These are phyloP conservation scores for Pholiota conissans DNA, from an alignment of 768 basidiomycete genomes.

Conservation along the genomic window DNA sequence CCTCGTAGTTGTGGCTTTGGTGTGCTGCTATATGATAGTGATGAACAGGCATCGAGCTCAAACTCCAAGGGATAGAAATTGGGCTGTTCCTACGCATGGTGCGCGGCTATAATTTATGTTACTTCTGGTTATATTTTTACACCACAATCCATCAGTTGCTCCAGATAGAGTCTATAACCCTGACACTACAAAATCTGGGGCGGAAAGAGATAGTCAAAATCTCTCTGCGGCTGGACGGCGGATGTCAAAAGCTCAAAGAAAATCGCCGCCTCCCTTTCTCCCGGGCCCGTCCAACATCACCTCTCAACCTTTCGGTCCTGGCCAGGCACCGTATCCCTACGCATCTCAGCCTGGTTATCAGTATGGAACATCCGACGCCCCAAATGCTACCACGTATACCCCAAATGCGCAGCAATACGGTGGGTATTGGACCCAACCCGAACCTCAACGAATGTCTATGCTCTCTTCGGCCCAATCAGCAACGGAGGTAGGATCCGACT, in stretches of 20 bases:
- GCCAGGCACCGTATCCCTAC: neutral
- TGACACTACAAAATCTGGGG: neutral
- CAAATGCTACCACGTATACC: neutral
- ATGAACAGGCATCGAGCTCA: neutral
- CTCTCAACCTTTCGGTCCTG: neutral
- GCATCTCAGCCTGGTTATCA: neutral
- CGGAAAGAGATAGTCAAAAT: neutral
- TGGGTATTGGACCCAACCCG: neutral
- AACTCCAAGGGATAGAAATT: neutral
- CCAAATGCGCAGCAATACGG: neutral
- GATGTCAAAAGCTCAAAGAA: neutral
- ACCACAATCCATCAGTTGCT: neutral
- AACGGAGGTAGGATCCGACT: slow-evolving; percentile 4
- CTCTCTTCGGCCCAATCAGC: slow-evolving; percentile 2
- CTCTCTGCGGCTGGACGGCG: neutral
- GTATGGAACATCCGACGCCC: neutral
- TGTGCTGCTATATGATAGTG: slow-evolving; percentile 11
- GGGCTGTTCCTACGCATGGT: neutral
- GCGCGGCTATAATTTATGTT: neutral
- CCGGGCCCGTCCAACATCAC: neutral
- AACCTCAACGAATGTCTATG: neutral
- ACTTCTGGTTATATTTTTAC: neutral
- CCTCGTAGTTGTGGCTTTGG: slow-evolving; percentile 1
- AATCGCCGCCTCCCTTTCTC: neutral
- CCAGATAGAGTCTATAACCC: neutral